Evolutionary conservation across 768 basidiomycete genomes (phyloP), one percentile per base, ranked within the genome.

Genomic region (Hemileccinum impolitum): DNA sequence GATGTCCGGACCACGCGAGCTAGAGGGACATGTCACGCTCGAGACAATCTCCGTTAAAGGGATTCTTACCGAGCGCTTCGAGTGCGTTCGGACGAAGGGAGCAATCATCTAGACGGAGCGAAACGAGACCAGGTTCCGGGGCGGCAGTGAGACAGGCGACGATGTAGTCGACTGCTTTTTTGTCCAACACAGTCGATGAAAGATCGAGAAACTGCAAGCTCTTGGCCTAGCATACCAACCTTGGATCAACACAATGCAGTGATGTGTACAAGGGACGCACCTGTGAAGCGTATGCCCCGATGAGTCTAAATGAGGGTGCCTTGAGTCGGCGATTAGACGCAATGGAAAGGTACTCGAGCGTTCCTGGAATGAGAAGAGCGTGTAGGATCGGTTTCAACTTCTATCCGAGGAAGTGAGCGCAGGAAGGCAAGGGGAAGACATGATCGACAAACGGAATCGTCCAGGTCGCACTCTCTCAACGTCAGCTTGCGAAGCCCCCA

Each of bases 401-500:
- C 90, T 91, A 60, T 23, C 39, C 10, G 21, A 18, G 9, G 8
- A 14, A 19, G 19, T 57, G 31, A 56, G 43, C 30, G 40, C 7
- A 21, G 15, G 37, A 21, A 13, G 30, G 31, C 2, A 42, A 38
- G 23, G 18, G 51, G 40, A 25, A n/a, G n/a, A 21, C 1, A 17
- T n/a, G 45, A 19, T 38, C 38, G 37, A 64, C 48, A 6, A 68
- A 93, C 93, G 50, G 78, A 75, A 44, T 92, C 88, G 55, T 94
- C 91, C 18, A 98, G 67, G 56, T 94, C 84, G 59, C 94, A 97
- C 63, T 89, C 87, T 36, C 90, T 82, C 47, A 96, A 78, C 0
- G 87, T 84, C 18, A 95, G 72, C 59, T 92, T 94, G 23, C 87
- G 75, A 17, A 96, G 71, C 0, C 94, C 94, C 89, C 94, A 97